These are phyloP conservation scores for Plectosphaerella sp. DNA, from an alignment of 2,329 filamentous ascomycete species.

Conservation along the genomic window DNA sequence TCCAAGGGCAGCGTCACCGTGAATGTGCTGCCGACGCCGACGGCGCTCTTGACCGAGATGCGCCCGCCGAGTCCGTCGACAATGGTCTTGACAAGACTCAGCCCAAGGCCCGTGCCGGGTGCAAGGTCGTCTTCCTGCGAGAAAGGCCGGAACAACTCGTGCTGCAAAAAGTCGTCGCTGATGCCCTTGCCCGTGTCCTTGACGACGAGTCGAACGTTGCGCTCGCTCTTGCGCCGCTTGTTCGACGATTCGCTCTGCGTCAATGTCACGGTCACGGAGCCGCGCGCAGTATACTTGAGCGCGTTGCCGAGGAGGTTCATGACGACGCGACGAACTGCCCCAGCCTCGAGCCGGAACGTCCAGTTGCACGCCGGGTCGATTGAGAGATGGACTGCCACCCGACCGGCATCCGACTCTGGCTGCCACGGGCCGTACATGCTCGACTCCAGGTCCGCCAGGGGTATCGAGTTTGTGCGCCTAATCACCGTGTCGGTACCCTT, in stretches of 20 bases:
- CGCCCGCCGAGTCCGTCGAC: constrained; percentile 53
- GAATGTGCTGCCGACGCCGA: constrained; percentile 29
- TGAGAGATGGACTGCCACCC: constrained; percentile 40
- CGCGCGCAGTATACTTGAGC: constrained; percentile 45
- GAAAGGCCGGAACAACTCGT: constrained; percentile 60
- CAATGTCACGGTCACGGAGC: constrained; percentile 34
- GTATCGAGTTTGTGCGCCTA: constrained; percentile 8
- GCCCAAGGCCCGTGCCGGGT: constrained; percentile 58
- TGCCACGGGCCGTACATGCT: constrained; percentile 7
- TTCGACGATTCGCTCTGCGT: constrained; percentile 13
- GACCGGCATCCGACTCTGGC: constrained; percentile 10
- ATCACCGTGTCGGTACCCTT: constrained; percentile 7
- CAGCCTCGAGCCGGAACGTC: constrained; percentile 50
- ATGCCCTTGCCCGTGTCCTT: constrained; percentile 64
- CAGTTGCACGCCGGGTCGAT: constrained; percentile 41
- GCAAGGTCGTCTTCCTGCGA: constrained; percentile 57
- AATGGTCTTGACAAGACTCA: constrained; percentile 60
- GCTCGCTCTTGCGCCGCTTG: constrained; percentile 9
- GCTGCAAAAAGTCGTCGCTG: constrained; percentile 54
- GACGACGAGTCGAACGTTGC: constrained; percentile 37
- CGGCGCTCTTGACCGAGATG: constrained; percentile 47
- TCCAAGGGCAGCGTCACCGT: constrained; percentile 23
- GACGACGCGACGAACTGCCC: constrained; percentile 45
- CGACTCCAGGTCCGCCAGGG: constrained; percentile 2
- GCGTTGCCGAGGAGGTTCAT: constrained; percentile 52